A percentile compares a stretch with the other conserved stretches of the same genome.
Evolutionary conservation across 148 eudicot genomes (phyloP).

Genomic region (Silene uniflora): DNA sequence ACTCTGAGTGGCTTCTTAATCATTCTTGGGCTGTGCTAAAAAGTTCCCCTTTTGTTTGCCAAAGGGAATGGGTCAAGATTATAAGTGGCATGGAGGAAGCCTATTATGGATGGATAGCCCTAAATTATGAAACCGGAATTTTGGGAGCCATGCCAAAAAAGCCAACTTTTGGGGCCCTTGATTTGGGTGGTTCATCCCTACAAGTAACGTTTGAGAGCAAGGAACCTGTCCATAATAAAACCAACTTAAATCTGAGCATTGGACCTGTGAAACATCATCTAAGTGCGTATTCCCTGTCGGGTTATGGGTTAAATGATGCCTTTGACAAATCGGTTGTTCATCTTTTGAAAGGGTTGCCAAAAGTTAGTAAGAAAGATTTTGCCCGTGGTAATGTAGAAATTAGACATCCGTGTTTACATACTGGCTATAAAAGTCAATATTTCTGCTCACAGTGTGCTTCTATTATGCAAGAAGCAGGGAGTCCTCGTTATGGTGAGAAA

Average conservation of each 20-base stretch:
- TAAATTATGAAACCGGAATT: constrained; percentile 69
- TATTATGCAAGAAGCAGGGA: constrained; percentile 37
- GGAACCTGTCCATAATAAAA: constrained; percentile 42
- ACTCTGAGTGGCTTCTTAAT: constrained; percentile 87
- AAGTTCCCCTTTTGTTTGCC: constrained; percentile 63
- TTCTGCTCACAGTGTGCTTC: constrained; percentile 71
- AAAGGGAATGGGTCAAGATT: constrained; percentile 83
- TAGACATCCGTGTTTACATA: constrained; percentile 83
- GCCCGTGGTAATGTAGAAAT: constrained; percentile 61
- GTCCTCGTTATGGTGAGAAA: constrained; percentile 42
- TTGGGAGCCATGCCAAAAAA: constrained; percentile 67
- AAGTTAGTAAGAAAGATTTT: constrained; percentile 43
- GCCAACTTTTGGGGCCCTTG: constrained; percentile 92
- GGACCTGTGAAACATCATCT: constrained; percentile 91
- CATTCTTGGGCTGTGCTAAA: constrained; percentile 74
- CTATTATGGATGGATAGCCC: constrained; percentile 97
- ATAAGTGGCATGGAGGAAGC: constrained; percentile 96
- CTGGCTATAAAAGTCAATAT: constrained; percentile 76
- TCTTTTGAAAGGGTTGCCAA: constrained; percentile 63
- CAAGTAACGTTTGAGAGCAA: constrained; percentile 96
- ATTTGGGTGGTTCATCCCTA: constrained; percentile 94
- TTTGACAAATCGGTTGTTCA: constrained; percentile 87
- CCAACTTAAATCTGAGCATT: constrained; percentile 81
- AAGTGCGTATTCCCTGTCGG: constrained; percentile 87
- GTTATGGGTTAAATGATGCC: constrained; percentile 97